These are phyloP conservation scores for Colletotrichum higginsianum DNA, from an alignment of 2,329 filamentous ascomycete genomes.

Conservation along the genomic window DNA sequence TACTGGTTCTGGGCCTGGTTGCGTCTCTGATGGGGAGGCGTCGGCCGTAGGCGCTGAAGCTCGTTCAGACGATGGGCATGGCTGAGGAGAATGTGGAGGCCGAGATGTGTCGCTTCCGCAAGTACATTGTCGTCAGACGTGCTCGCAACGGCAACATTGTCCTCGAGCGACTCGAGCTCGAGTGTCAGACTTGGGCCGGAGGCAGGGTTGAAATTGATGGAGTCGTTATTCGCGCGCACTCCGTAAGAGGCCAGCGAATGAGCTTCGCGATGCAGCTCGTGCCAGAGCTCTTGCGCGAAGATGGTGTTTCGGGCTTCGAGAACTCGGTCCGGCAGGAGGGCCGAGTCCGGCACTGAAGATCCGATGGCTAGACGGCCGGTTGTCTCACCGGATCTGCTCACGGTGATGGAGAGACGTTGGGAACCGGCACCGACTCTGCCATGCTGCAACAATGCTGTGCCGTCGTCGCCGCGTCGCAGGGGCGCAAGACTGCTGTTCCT, in stretches of 20 bases:
- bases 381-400: constrained; percentile 70
- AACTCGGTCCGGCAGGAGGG: constrained; percentile 77
- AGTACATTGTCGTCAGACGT: constrained; percentile 62
- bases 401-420: constrained; percentile 77
- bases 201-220: constrained; percentile 70
- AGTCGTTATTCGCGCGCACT: constrained; percentile 74
- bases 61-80: constrained; percentile 85
- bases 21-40: constrained; percentile 56
- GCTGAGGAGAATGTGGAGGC: constrained; percentile 82
- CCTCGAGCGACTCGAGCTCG: constrained; percentile 65
- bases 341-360: constrained; percentile 68
- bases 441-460: constrained; percentile 81
- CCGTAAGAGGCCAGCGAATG: constrained; percentile 79
- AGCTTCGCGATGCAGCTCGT: constrained; percentile 88
- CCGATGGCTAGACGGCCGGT: constrained; percentile 71
- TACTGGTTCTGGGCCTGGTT: constrained; percentile 63
- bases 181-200: constrained; percentile 72
- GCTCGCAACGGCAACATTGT: constrained; percentile 47
- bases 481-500: constrained; percentile 84
- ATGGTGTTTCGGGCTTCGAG: constrained; percentile 83
- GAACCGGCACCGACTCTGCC: constrained; percentile 65
- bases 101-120: constrained; percentile 76
- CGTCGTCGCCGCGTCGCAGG: constrained; percentile 81
- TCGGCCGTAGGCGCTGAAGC: constrained; percentile 74
- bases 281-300: constrained; percentile 89